Conservation (phyloP, 495 filamentous ascomycete genomes). For the Podospora tetraspora region DNA sequence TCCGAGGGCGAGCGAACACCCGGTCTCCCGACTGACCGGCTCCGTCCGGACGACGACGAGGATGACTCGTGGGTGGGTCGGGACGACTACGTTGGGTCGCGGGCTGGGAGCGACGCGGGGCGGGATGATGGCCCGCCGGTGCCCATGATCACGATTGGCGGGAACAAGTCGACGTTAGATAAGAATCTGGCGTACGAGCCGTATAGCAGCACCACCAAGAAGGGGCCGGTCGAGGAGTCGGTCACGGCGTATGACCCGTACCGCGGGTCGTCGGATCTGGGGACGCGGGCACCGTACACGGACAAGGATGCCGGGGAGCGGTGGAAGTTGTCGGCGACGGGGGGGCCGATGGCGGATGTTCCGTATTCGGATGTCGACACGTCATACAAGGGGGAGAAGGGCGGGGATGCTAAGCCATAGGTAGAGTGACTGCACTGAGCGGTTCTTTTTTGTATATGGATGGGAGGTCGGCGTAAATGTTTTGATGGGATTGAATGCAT, state of each 20-base stretch:
- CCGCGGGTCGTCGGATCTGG: background rate
- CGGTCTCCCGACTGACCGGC: background rate
- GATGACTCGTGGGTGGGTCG: constrained; percentile 20
- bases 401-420: background rate
- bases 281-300: background rate
- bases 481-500: background rate
- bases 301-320: background rate
- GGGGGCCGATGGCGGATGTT: background rate
- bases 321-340: background rate
- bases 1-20: background rate
- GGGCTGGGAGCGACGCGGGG: background rate
- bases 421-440: background rate
- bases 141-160: constrained; percentile 12
- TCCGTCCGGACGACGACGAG: constrained; percentile 14
- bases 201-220: constrained; percentile 9
- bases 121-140: background rate
- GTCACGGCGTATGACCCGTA: background rate
- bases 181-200: constrained; percentile 19
- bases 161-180: constrained; percentile 16
- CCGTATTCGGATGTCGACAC: background rate
- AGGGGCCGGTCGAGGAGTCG: background rate
- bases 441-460: background rate
- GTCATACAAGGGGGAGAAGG: background rate
- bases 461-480: background rate
- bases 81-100: constrained; percentile 19